phyloP scores from a whole-genome alignment of 805 yeast species.

The Candida dajiaensis region DNA sequence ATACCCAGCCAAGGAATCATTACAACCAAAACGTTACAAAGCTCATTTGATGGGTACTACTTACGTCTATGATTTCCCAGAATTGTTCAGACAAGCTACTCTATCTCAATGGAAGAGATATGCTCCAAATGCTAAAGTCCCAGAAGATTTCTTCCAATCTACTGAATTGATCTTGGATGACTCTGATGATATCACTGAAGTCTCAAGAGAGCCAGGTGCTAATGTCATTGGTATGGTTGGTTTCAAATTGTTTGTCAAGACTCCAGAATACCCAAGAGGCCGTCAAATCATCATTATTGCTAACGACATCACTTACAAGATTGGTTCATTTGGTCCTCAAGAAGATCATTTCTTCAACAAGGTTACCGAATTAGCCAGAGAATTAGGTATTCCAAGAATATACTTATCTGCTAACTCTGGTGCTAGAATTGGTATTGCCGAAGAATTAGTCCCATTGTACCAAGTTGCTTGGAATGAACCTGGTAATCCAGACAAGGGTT shows the following conservation, averaged over 20 bases:
- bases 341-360: slow-evolving; percentile 90
- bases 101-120: slow-evolving; percentile 76
- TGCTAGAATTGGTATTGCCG: slow-evolving; percentile 98
- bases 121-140: slow-evolving; percentile 50
- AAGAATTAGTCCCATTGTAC: slow-evolving; percentile 83
- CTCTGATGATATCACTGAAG: slow-evolving; percentile 71
- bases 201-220: slow-evolving; percentile 93
- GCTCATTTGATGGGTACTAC: slow-evolving; percentile 99
- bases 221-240: slow-evolving; percentile 97
- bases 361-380: slow-evolving; percentile 88
- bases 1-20: slow-evolving; percentile 95
- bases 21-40: slow-evolving; percentile 97
- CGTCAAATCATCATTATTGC: slow-evolving; percentile 92
- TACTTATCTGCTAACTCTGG: slow-evolving; percentile 98
- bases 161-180: slow-evolving; percentile 85
- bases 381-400: slow-evolving; percentile 89
- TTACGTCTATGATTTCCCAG: slow-evolving; percentile 98
- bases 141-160: slow-evolving; percentile 72
- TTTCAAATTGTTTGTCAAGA: slow-evolving; percentile 82
- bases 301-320: slow-evolving; percentile 94
- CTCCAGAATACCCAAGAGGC: slow-evolving; percentile 96
- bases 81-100: slow-evolving; percentile 90
- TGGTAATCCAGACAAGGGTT: slow-evolving; percentile 74
- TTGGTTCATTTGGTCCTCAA: slow-evolving; percentile 97
- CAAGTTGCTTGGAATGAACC: slow-evolving; percentile 91